A percentile compares a stretch with the other conserved stretches of the same genome.
These are phyloP conservation scores for Lanmaoa rubissima DNA, from an alignment of 768 basidiomycete genomes.

Conservation along the genomic window DNA sequence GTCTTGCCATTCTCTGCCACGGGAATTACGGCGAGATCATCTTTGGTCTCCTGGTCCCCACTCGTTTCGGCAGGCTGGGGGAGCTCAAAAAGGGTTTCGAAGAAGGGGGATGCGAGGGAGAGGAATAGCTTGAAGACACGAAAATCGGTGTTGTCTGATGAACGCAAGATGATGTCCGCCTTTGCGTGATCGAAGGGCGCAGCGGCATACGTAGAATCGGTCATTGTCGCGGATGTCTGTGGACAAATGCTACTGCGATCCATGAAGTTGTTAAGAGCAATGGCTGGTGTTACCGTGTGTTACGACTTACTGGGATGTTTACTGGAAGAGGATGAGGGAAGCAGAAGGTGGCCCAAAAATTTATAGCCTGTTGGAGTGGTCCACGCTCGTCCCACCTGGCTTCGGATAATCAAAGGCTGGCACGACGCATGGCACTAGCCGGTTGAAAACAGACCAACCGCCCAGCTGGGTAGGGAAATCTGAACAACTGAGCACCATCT, in stretches of 20 bases:
- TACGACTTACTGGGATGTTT: not conserved
- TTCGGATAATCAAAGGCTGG: not conserved
- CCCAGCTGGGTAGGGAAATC: not conserved
- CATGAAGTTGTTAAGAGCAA: not conserved
- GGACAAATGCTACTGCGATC: not conserved
- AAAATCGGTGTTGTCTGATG: constrained; percentile 31
- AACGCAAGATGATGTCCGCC: constrained; percentile 25
- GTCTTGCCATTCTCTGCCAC: constrained; percentile 22
- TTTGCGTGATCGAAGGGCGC: constrained; percentile 24
- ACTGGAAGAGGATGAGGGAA: not conserved
- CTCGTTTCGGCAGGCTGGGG: constrained; percentile 22
- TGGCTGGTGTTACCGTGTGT: too few species aligned
- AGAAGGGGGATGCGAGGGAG: constrained; percentile 34
- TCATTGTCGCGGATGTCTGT: not conserved
- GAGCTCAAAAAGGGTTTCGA: constrained; percentile 31
- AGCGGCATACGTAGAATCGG: constrained; percentile 3
- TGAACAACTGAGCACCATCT: not conserved
- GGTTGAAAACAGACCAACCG: not conserved
- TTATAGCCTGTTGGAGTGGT: not conserved
- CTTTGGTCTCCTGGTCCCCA: constrained; percentile 9
- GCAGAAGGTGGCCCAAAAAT: not conserved
- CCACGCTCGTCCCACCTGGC: not conserved
- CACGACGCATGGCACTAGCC: not conserved
- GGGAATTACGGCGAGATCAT: constrained; percentile 21
- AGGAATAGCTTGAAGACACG: constrained; percentile 34